Evolutionary conservation across 176 grass and related monocot genomes (phyloP).

Genomic region (Alopecurus myosuroides): DNA sequence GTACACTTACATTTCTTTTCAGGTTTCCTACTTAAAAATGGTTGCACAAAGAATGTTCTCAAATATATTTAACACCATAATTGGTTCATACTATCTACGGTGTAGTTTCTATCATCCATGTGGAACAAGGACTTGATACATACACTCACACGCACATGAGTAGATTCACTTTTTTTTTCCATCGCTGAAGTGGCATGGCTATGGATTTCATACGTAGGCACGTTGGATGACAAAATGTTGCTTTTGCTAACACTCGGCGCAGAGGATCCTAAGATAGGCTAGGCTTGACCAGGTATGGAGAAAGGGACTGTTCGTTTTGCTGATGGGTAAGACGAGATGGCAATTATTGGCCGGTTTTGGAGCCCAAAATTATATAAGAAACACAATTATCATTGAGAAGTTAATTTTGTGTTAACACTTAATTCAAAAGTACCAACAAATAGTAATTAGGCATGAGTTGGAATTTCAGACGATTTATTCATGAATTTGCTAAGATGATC

Average conservation of each 20-base stretch:
- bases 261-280: slow-evolving; percentile 22
- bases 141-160: neutral
- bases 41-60: neutral
- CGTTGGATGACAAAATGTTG: no score
- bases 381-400: neutral
- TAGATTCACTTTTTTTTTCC: neutral
- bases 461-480: neutral
- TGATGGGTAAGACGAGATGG: slow-evolving; percentile 7
- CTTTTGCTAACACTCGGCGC: neutral
- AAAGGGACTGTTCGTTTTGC: slow-evolving; percentile 12
- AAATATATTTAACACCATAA: neutral
- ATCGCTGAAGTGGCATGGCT: neutral
- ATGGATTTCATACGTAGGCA: no score
- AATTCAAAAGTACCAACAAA: neutral
- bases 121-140: neutral
- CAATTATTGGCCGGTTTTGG: slow-evolving; percentile 11
- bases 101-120: no score
- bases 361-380: neutral
- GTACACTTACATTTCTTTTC: neutral
- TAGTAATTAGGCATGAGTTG: neutral
- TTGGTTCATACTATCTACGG: neutral
- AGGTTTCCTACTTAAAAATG: neutral
- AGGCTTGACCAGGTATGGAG: slow-evolving; percentile 18
- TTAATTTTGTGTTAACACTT: neutral
- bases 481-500: neutral